Conservation (phyloP, 805 yeast genomes). For the Yarrowia sp. region DNA sequence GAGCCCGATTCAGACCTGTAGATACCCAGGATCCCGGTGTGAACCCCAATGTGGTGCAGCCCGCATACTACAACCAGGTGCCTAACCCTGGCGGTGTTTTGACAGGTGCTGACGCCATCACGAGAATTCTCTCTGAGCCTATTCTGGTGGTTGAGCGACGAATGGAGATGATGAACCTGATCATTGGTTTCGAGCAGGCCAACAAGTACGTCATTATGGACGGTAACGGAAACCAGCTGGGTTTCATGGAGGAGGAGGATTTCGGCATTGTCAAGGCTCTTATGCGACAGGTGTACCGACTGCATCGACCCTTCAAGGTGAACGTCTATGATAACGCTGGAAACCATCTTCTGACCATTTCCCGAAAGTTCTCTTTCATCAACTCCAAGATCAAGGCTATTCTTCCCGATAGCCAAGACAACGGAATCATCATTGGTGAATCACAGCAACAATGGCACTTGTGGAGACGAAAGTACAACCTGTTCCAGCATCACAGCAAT, state of each 20-base stretch:
- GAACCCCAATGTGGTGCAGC: slow-evolving; percentile 24
- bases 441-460: slow-evolving; percentile 92
- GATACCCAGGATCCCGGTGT: slow-evolving; percentile 14
- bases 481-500: slow-evolving; percentile 57
- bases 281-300: slow-evolving; percentile 80
- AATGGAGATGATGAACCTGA: slow-evolving; percentile 84
- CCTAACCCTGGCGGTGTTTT: slow-evolving; percentile 59
- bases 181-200: slow-evolving; percentile 91
- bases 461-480: slow-evolving; percentile 88
- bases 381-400: slow-evolving; percentile 84
- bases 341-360: slow-evolving; percentile 56
- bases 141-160: slow-evolving; percentile 86
- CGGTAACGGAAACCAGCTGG: slow-evolving; percentile 74
- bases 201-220: slow-evolving; percentile 77
- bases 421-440: slow-evolving; percentile 72
- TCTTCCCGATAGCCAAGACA: slow-evolving; percentile 60
- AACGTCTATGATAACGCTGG: slow-evolving; percentile 50
- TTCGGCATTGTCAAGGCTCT: slow-evolving; percentile 69
- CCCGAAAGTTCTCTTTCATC: slow-evolving; percentile 84
- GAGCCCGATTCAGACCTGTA: slow-evolving; percentile 24
- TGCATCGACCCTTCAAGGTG: slow-evolving; percentile 76
- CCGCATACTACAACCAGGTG: slow-evolving; percentile 14
- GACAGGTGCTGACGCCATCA: slow-evolving; percentile 64
- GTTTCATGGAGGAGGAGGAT: slow-evolving; percentile 84
- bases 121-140: slow-evolving; percentile 73